Base-by-base conservation (phyloP, 2,329 filamentous ascomycete species). In the Trichophyton verrucosum region DNA sequence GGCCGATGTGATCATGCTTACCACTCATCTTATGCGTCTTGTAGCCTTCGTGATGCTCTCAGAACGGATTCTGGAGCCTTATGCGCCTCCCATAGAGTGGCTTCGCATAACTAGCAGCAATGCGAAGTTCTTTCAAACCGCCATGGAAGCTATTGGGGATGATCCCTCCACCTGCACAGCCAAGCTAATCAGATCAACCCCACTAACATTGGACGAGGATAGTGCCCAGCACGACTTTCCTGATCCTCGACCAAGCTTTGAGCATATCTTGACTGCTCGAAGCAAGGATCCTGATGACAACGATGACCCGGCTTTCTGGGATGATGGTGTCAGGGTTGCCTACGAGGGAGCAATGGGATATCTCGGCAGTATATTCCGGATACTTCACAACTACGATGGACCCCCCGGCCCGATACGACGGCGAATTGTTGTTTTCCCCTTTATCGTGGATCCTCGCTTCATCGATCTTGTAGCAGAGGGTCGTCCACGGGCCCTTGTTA, bases 21-120 rank as follows among this genome's bases (percentile, higher is more conserved):
- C 55, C 15, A 42, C 55, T 42, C 55, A 57, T 20, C 24, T 57
- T 5, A 57, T 57, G 55, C 55, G 55, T 15, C 24, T 57, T n/a
- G n/a, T 57, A 15, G 55, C 55, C 13, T 57, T 30, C 13, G 55
- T 57, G 17, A 42, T 57, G 17, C 55, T 57, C 30, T 57, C 55
- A 3, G 55, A 57, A 57, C 55, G 55, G 5, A 57, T 27, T 17
- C 22, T 57, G 30, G 55, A 30, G 7, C 55, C 55, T 40, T 57
- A 57, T n/a, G 36, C 55, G 3, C 55, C 55, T 40, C 55, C 55
- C 33, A 30, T 38, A 4, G 55, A 57, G 30, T 57, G 55, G 55
- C 55, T 57, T 13, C 22, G 22, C 13, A 57, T 57, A 38, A 17
- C 55, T 2, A 57, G 27, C 22, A 57, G 55, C 27, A 38, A 57